A percentile compares a stretch with the other conserved stretches of the same genome.
These are phyloP conservation scores for Tarenaya hassleriana DNA, from an alignment of 345 rosid genomes.

Conservation along the genomic window DNA sequence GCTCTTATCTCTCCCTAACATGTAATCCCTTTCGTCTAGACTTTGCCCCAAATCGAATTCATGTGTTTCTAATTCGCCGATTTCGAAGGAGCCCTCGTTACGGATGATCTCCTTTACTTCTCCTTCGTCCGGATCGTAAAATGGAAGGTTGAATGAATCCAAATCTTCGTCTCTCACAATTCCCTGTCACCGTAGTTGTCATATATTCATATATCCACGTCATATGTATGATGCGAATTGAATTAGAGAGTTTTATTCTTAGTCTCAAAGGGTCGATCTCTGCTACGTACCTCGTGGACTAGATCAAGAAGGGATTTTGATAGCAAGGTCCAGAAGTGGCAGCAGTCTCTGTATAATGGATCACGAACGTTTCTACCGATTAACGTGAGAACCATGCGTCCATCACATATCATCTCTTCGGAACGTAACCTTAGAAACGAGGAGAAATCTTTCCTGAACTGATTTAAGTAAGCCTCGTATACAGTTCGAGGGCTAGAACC, in stretches of 20 bases:
- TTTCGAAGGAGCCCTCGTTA: slow-evolving; percentile 34
- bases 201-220: not conserved
- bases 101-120: slow-evolving; percentile 28
- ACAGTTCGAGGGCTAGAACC: slow-evolving; percentile 7
- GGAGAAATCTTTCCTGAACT: slow-evolving; percentile 15
- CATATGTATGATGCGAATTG: too few species aligned
- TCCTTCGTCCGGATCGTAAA: slow-evolving; percentile 27
- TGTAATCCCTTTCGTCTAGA: slow-evolving; percentile 2
- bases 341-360: slow-evolving; percentile 28
- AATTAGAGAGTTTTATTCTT: too few species aligned
- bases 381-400: slow-evolving; percentile 16
- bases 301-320: slow-evolving; percentile 24
- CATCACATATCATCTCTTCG: slow-evolving; percentile 11
- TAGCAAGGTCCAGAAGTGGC: slow-evolving; percentile 31
- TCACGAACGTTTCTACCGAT: slow-evolving; percentile 3
- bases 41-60: slow-evolving; percentile 17
- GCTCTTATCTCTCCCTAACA: slow-evolving; percentile 1
- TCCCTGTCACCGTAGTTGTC: slow-evolving; percentile 23
- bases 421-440: slow-evolving; percentile 15
- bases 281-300: slow-evolving; percentile 25
- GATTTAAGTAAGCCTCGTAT: slow-evolving; percentile 10
- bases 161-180: slow-evolving; percentile 31
- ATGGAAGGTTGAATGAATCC: slow-evolving; percentile 36
- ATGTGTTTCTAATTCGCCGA: slow-evolving; percentile 24
- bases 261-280: too few species aligned